phyloP scores from a whole-genome alignment of 2,329 filamentous ascomycete species.

The Botrytis fragariae region DNA sequence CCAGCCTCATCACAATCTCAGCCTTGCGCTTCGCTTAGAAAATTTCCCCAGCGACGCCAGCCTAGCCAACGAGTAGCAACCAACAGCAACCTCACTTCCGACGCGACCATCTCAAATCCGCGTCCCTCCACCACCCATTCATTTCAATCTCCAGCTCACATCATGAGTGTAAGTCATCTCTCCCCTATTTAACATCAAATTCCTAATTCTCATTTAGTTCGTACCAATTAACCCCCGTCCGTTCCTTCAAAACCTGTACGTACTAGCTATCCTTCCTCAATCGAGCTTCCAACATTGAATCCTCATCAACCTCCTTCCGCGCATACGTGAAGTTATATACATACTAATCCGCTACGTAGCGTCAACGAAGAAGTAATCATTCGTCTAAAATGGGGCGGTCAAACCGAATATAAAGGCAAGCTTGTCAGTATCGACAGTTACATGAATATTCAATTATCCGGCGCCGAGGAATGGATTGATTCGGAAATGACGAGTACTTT shows the following conservation, averaged over 20 bases:
- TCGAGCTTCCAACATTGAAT: background rate
- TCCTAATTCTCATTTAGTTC: slow-evolving; percentile 54
- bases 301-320: background rate
- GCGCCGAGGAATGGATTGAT: slow-evolving; percentile 89
- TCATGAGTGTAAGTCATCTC: slow-evolving; percentile 41
- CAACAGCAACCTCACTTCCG: slow-evolving; percentile 12
- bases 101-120: slow-evolving; percentile 22
- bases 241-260: slow-evolving; percentile 88
- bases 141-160: slow-evolving; percentile 15
- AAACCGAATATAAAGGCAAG: slow-evolving; percentile 94
- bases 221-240: slow-evolving; percentile 95
- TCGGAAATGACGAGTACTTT: slow-evolving; percentile 80
- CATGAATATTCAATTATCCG: slow-evolving; percentile 95
- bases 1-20: slow-evolving; percentile 4
- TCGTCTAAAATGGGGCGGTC: slow-evolving; percentile 87
- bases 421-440: slow-evolving; percentile 95
- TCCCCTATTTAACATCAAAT: background rate
- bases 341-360: slow-evolving; percentile 44
- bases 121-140: slow-evolving; percentile 21
- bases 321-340: background rate
- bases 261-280: slow-evolving; percentile 31
- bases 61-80: slow-evolving; percentile 10
- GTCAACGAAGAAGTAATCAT: slow-evolving; percentile 90
- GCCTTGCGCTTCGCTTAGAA: slow-evolving; percentile 17
- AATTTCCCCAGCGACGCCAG: slow-evolving; percentile 24